A percentile compares a stretch with the other conserved stretches of the same genome.
phyloP scores from a whole-genome alignment of 2,329 filamentous ascomycete genomes.

The Cercospora citrullina region DNA sequence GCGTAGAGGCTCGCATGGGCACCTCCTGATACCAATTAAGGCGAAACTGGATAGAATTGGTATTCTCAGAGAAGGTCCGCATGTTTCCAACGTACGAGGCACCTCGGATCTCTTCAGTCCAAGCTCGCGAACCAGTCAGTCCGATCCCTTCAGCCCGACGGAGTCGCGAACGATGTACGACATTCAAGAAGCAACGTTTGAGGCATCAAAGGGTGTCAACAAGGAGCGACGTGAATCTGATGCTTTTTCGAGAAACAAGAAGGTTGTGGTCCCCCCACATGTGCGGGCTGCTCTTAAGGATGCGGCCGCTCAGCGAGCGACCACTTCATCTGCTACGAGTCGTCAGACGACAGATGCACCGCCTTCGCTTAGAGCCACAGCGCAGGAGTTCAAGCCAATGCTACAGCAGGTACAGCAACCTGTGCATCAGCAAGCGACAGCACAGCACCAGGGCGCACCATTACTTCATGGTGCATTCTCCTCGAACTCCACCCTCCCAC shows the following conservation, averaged over 20 bases:
- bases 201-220: constrained; percentile 3
- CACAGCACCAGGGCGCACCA: neutral
- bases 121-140: neutral
- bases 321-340: neutral
- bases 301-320: neutral
- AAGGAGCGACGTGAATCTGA: neutral
- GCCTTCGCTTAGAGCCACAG: constrained; percentile 31
- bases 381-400: constrained; percentile 31
- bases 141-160: constrained; percentile 8
- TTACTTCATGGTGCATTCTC: neutral
- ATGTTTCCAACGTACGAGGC: neutral
- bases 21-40: constrained; percentile 28
- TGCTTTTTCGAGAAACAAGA: constrained; percentile 1
- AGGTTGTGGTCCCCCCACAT: constrained; percentile 16
- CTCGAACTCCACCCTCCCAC: neutral
- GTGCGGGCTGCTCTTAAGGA: constrained; percentile 15
- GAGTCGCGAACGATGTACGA: constrained; percentile 11
- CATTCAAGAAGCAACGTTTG: constrained; percentile 2
- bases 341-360: neutral
- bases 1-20: constrained; percentile 26
- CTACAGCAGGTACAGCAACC: neutral
- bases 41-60: constrained; percentile 25
- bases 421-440: neutral
- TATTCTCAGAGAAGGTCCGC: constrained; percentile 17
- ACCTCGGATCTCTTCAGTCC: constrained; percentile 4